A percentile compares a stretch with the other conserved stretches of the same genome.
phyloP scores from a whole-genome alignment of 352 stramenopile species.

The Plasmopara halstedii region DNA sequence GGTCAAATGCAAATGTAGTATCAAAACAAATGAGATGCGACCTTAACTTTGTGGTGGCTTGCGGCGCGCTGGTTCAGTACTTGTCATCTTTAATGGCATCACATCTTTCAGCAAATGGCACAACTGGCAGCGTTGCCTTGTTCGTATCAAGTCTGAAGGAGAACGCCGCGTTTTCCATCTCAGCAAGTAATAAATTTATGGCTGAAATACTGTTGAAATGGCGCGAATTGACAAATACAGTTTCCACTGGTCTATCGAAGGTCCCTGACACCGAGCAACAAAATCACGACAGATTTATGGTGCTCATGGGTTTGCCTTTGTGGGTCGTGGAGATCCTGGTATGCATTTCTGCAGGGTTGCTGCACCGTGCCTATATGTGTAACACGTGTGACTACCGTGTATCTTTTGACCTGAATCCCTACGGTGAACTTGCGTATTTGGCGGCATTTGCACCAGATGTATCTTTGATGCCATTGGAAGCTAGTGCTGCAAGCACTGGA shows the following conservation, averaged over 20 bases:
- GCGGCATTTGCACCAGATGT: constrained; percentile 60
- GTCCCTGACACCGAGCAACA: constrained; percentile 2
- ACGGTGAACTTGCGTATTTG: constrained; percentile 69
- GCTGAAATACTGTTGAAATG: constrained; percentile 39
- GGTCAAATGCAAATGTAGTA: constrained; percentile 9
- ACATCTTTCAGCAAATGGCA: constrained; percentile 10
- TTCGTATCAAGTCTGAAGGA: neutral
- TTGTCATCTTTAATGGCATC: constrained; percentile 30
- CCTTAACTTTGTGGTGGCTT: constrained; percentile 43
- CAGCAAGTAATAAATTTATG: constrained; percentile 36
- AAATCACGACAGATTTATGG: constrained; percentile 13
- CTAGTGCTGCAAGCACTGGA: constrained; percentile 9
- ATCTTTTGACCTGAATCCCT: constrained; percentile 74
- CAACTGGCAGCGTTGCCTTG: constrained; percentile 7
- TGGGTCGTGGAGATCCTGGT: constrained; percentile 65
- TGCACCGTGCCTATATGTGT: constrained; percentile 60
- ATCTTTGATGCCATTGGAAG: constrained; percentile 7
- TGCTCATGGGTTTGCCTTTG: constrained; percentile 50
- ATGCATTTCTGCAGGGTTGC: constrained; percentile 50
- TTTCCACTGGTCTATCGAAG: constrained; percentile 5
- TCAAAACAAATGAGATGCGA: constrained; percentile 20
- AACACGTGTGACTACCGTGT: constrained; percentile 75
- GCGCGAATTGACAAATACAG: constrained; percentile 18
- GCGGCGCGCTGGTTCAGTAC: constrained; percentile 36
- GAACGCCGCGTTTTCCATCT: constrained; percentile 35